Evolutionary conservation across 805 yeast species (phyloP).

Genomic region (Vanderwaltozyma tropicalis): DNA sequence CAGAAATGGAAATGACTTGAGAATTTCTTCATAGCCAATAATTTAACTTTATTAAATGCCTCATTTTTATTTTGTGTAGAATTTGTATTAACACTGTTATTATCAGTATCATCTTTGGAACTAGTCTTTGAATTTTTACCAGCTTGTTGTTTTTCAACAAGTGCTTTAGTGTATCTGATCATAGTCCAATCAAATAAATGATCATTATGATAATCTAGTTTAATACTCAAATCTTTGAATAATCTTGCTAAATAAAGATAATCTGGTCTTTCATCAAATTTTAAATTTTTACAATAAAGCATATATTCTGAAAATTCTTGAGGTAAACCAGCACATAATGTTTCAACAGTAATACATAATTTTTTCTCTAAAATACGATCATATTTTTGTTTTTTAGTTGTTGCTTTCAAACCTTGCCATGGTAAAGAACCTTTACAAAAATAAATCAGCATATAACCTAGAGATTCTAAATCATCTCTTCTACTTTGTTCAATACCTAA

Average conservation of each 20-base stretch:
- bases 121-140: not conserved
- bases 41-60: constrained; percentile 5
- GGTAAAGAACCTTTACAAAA: constrained; percentile 94
- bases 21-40: constrained; percentile 26
- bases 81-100: constrained; percentile 2
- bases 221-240: constrained; percentile 77
- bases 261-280: constrained; percentile 96
- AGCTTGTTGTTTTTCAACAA: constrained; percentile 24
- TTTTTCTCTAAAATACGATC: constrained; percentile 94
- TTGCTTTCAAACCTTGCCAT: constrained; percentile 98
- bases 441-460: constrained; percentile 89
- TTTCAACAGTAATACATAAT: constrained; percentile 78
- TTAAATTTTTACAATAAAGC: constrained; percentile 77
- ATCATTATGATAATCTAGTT: constrained; percentile 85
- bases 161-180: constrained; percentile 27
- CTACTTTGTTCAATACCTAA: constrained; percentile 94
- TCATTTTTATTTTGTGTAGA: constrained; percentile 4
- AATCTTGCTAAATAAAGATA: constrained; percentile 79
- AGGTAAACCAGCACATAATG: constrained; percentile 85
- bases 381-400: constrained; percentile 92
- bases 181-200: constrained; percentile 96
- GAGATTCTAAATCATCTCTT: constrained; percentile 90
- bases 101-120: constrained; percentile 2
- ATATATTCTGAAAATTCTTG: constrained; percentile 79
- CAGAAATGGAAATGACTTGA: constrained; percentile 29